phyloP scores from a whole-genome alignment of 345 rosid species.

The Durio zibethinus region DNA sequence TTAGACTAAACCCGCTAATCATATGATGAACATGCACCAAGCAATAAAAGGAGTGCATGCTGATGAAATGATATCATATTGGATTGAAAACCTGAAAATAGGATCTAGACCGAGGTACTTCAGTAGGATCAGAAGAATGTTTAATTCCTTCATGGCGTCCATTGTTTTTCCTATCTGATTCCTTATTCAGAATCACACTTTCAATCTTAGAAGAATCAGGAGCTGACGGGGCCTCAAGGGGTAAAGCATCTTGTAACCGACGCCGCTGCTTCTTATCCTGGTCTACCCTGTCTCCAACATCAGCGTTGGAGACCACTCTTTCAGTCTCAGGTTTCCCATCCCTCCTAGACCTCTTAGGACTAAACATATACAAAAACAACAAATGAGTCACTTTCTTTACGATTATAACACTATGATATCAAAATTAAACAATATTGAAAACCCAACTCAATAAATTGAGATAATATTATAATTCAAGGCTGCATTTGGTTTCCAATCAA shows the following conservation, averaged over 20 bases:
- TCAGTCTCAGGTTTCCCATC: conserved; percentile 59
- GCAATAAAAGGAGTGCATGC: not conserved
- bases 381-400: not conserved
- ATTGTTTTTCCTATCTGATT: conserved; percentile 37
- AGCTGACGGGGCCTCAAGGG: conserved; percentile 41
- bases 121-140: conserved; percentile 37
- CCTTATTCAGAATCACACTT: conserved; percentile 13
- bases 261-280: conserved; percentile 41
- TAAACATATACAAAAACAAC: conserved; percentile 22
- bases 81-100: conserved; percentile 58
- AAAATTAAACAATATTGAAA: not conserved
- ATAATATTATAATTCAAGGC: not conserved
- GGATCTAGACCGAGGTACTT: conserved; percentile 52
- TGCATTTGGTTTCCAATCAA: not conserved
- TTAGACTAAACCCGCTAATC: not conserved
- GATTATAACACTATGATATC: not conserved
- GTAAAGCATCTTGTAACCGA: conserved; percentile 52
- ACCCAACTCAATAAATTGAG: not conserved
- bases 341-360: conserved; percentile 83
- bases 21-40: not conserved
- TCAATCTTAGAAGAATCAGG: conserved; percentile 34
- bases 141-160: conserved; percentile 38
- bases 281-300: conserved; percentile 33
- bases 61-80: conserved; percentile 2
- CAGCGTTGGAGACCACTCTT: conserved; percentile 30